Percentiles rank a stretch among this genome's conserved stretches.
Conservation (phyloP, 2,329 filamentous ascomycete genomes). For the Nigrospora sphaerica region DNA sequence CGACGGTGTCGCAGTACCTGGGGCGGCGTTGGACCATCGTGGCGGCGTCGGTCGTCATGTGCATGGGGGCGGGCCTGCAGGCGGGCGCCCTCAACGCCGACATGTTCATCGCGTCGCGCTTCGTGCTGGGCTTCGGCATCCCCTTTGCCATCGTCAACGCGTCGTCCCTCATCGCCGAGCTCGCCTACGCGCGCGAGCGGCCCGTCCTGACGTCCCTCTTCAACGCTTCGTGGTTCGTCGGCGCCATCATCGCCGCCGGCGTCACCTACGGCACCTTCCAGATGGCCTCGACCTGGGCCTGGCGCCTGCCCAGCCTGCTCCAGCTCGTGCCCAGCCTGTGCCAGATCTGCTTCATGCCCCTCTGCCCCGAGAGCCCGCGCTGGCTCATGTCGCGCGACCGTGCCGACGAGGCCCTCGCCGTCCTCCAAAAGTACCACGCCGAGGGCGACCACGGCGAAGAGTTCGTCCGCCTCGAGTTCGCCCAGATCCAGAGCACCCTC, state of each 20-base stretch:
- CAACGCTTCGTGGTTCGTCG: slow-evolving; percentile 45
- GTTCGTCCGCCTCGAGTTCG: slow-evolving; percentile 48
- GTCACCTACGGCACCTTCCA: slow-evolving; percentile 35
- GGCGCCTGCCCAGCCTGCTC: slow-evolving; percentile 32
- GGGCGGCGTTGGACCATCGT: slow-evolving; percentile 38
- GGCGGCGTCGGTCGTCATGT: slow-evolving; percentile 22
- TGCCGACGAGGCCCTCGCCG: slow-evolving; percentile 30
- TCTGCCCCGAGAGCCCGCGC: slow-evolving; percentile 33
- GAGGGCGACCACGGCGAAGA: slow-evolving; percentile 44
- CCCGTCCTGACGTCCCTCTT: slow-evolving; percentile 45
- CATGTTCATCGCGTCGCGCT: slow-evolving; percentile 41
- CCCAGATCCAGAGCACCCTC: slow-evolving; percentile 47
- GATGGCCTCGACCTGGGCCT: slow-evolving; percentile 30
- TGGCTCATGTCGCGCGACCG: slow-evolving; percentile 33
- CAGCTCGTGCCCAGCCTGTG: slow-evolving; percentile 23
- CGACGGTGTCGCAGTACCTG: slow-evolving; percentile 26
- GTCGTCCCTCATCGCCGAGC: slow-evolving; percentile 41
- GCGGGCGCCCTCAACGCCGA: slow-evolving; percentile 38
- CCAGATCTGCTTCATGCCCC: slow-evolving; percentile 31
- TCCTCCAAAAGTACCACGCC: slow-evolving; percentile 35
- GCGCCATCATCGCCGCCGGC: slow-evolving; percentile 32
- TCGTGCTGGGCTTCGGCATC: slow-evolving; percentile 33
- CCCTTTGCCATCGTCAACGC: slow-evolving; percentile 32
- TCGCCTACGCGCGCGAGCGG: slow-evolving; percentile 47
- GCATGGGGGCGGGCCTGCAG: slow-evolving; percentile 25